Evolutionary conservation across 495 filamentous ascomycete species (phyloP), one percentile per base, ranked within the genome.

Genomic region (Neurospora sp.): DNA sequence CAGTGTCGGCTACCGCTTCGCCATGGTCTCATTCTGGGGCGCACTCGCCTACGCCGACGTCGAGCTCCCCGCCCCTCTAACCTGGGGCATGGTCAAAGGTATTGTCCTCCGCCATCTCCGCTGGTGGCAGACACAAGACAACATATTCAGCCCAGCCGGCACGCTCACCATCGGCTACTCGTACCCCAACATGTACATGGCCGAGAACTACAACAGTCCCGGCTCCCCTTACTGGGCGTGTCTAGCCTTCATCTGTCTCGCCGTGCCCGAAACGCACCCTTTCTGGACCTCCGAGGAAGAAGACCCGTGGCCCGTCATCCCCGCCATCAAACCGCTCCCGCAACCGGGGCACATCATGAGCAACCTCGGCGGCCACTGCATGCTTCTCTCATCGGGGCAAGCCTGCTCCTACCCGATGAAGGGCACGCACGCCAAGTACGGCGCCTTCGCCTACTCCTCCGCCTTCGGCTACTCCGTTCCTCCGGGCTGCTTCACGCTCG

Each of bases 1-100:
- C 16, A 91, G 89, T 31, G 87, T 93, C 62, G 92, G 91, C 27
- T 95, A 95, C 81, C 86, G 92, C 40, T 93, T 93, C 79, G 92
- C 92, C 39, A 94, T 94, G 91, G 90, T 89, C 10, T 91, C 88
- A 10, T 94, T 94, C 83, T 95, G 92, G 92, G 91, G 91, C 35
- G 90, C 92, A 9, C 79, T 93, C 39, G 92, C 89, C 4, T 93
- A 92, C 76, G 92, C 92, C 2, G 89, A 90, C 74, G 88, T 93
- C 70, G 90, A 92, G 46, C 85, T 93, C 16, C 91, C 92, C 5
- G 85, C 85, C 0, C 91, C 91, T 0, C 81, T 94, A 62, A 91
- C 89, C 20, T 93, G 90, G 90, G 92, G 92, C 20, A 90, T 93
- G 70, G 89, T 94, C 23, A 92, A 92, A 78, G 92, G 92, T 2